Base-by-base conservation (phyloP, 768 basidiomycete genomes). In the Sarcodon aspratus region DNA sequence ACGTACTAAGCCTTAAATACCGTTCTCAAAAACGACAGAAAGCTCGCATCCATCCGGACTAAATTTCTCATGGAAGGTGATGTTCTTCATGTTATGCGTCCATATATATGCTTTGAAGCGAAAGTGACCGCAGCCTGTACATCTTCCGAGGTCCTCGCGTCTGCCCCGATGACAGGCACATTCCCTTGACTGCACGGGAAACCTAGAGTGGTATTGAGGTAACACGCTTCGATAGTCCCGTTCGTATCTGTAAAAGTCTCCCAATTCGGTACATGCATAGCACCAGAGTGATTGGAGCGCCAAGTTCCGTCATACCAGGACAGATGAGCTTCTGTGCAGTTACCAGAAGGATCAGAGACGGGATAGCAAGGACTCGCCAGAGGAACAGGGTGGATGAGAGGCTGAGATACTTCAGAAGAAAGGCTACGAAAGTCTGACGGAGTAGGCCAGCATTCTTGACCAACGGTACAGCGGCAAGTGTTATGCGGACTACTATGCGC, bases 141-240 rank as follows among this genome's bases (percentile, higher is more conserved):
- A 47, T 74, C 74, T 6, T 48, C 45, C 1, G 62, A 61, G 0
- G 59, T 63, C 3, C 67, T 60, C 0, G 69, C 70, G 49, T 74
- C 69, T 3, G 71, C 70, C 0, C 66, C 69, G 11, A 66, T 52
- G 1, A 67, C 60, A 1, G 74, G 67, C 1, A 75, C 63, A 38
- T 65, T 68, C 13, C 73, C 73, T 53, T 73, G 73, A 1, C 59
- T 56, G 50, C 74, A 76, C 6, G 69, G 63, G 13, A 63, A 42
- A 4, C 66, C 69, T 0, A 70, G 54, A 0, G 63, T 58, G 0
- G 68, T 69, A 48, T 78, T 69, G 38, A 77, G 50, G 35, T 74
- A 76, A 66, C 78, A 82, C 1, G 65, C 69, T 52, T 69, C 69
- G 44, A 75, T 70, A 40, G 71, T 75, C 32, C 69, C 73, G 55